These are phyloP conservation scores for Fusarium compactum DNA, from an alignment of 2,329 filamentous ascomycete genomes.

Conservation along the genomic window DNA sequence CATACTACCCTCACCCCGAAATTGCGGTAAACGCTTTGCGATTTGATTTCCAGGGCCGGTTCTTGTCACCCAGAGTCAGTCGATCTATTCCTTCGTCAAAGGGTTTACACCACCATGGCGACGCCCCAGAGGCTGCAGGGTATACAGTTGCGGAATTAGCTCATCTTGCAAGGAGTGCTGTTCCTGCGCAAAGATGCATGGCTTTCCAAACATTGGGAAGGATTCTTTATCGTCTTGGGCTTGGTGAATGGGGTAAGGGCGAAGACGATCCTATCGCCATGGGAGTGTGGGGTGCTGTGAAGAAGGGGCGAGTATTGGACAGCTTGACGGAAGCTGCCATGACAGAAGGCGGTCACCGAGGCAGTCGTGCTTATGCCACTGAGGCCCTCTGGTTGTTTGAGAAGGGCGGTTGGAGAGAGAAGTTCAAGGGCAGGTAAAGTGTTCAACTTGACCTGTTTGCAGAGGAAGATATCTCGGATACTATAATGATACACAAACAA, in stretches of 20 bases:
- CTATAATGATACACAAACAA: not conserved
- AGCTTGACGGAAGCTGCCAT: slow-evolving; percentile 82
- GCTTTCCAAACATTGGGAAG: slow-evolving; percentile 92
- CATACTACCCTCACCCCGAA: slow-evolving; percentile 83
- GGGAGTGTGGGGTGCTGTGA: slow-evolving; percentile 85
- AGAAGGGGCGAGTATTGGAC: slow-evolving; percentile 81
- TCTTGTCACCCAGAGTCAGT: slow-evolving; percentile 82
- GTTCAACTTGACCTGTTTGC: slow-evolving; percentile 28
- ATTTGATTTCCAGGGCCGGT: slow-evolving; percentile 86
- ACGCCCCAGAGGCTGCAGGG: slow-evolving; percentile 91
- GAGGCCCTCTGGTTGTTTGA: slow-evolving; percentile 89
- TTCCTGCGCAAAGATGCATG: slow-evolving; percentile 88
- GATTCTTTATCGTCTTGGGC: slow-evolving; percentile 84
- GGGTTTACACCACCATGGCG: slow-evolving; percentile 92
- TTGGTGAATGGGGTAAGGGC: slow-evolving; percentile 73
- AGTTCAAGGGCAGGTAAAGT: slow-evolving; percentile 64
- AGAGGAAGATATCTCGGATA: not conserved
- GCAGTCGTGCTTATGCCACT: slow-evolving; percentile 84
- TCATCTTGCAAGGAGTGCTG: slow-evolving; percentile 81
- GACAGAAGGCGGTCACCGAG: slow-evolving; percentile 77
- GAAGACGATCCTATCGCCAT: slow-evolving; percentile 72
- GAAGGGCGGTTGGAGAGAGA: slow-evolving; percentile 77
- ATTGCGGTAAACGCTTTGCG: slow-evolving; percentile 83
- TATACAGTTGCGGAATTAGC: slow-evolving; percentile 93
- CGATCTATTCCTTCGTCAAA: slow-evolving; percentile 79